phyloP scores from a whole-genome alignment of 768 basidiomycete species.

The Boletus bicolor region DNA sequence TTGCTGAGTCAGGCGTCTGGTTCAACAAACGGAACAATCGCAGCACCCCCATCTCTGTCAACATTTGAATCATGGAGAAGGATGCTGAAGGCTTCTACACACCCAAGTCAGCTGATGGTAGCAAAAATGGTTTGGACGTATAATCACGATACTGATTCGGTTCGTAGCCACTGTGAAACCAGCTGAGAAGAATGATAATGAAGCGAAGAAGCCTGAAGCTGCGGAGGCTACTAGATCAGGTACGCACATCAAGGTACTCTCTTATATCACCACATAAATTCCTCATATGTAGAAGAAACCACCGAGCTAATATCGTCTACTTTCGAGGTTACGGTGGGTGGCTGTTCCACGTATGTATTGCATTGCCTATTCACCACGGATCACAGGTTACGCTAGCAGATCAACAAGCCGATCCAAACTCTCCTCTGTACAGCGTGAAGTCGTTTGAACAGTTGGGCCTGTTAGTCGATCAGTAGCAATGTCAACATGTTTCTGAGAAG shows the following conservation, averaged over 20 bases:
- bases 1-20: conserved; percentile 24
- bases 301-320: conserved; percentile 73
- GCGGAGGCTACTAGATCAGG: conserved; percentile 18
- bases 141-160: conserved; percentile 7
- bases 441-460: conserved; percentile 94
- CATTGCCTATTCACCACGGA: conserved; percentile 6
- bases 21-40: not conserved
- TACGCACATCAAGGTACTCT: conserved; percentile 11
- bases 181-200: conserved; percentile 26
- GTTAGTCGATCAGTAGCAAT: conserved; percentile 45
- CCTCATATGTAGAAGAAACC: conserved; percentile 23
- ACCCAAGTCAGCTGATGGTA: conserved; percentile 46
- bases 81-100: conserved; percentile 81
- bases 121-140: not conserved
- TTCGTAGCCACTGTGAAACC: conserved; percentile 17
- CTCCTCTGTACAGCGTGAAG: conserved; percentile 91
- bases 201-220: conserved; percentile 22
- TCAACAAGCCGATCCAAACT: conserved; percentile 92
- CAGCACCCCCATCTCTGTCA: conserved; percentile 5
- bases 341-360: not conserved
- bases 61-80: conserved; percentile 51
- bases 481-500: conserved; percentile 3
- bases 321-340: conserved; percentile 75
- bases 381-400: conserved; percentile 90
- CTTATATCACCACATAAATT: not conserved